phyloP scores from a whole-genome alignment of 1,284 basidiomycete genomes.

The Trametes sp. region DNA sequence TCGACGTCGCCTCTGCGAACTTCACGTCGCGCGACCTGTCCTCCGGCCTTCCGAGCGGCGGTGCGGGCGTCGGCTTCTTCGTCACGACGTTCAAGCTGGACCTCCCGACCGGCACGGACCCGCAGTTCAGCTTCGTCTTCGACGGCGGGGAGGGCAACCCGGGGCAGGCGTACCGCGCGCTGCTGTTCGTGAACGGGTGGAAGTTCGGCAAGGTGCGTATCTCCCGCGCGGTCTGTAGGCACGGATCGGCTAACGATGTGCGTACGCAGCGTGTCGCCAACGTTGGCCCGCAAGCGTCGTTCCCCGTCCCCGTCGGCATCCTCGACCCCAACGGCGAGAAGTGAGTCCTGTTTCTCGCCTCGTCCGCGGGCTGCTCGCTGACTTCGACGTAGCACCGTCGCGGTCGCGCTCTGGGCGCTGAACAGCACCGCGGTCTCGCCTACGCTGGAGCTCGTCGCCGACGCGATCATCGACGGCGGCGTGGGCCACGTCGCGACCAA shows the following conservation, averaged over 20 bases:
- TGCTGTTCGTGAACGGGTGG: constrained; percentile 85
- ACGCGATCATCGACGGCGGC: constrained; percentile 70
- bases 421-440: constrained; percentile 57
- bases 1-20: constrained; percentile 55
- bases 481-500: constrained; percentile 61
- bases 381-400: constrained; percentile 61
- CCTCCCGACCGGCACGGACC: constrained; percentile 65
- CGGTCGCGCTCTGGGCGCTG: constrained; percentile 76
- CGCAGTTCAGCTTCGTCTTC: constrained; percentile 74
- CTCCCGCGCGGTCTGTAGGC: background rate
- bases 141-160: constrained; percentile 47
- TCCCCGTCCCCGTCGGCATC: constrained; percentile 80
- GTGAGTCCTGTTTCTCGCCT: background rate
- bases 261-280: constrained; percentile 39
- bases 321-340: constrained; percentile 66
- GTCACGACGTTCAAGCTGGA: constrained; percentile 72
- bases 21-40: constrained; percentile 65
- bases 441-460: constrained; percentile 60
- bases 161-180: constrained; percentile 70
- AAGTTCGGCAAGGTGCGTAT: constrained; percentile 83
- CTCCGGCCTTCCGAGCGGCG: constrained; percentile 59
- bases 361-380: constrained; percentile 44
- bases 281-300: constrained; percentile 71
- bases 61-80: constrained; percentile 83
- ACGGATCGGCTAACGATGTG: background rate